Evolutionary conservation across 257 asterid species (phyloP), one percentile per base, ranked within the genome.

Genomic region (Penstemon eatonii): DNA sequence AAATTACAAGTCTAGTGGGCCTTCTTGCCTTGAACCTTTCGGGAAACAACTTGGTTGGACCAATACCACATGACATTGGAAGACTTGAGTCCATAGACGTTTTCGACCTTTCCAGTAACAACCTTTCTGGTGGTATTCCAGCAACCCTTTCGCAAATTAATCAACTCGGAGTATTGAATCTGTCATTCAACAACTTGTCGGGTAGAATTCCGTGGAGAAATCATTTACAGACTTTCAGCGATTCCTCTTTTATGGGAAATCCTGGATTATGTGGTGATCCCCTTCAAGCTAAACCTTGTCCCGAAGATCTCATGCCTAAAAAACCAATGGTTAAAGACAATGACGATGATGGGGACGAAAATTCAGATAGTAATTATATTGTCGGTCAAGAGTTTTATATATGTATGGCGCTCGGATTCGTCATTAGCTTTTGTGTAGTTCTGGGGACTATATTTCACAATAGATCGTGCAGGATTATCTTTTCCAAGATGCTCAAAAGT

Each of bases 101-200:
- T 55, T 74, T 81, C 0, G 83, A 77, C 67, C 71, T 78, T 3
- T 75, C 76, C 4, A 18, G 1, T 56, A 78, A 81, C 41, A 38
- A 61, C 33, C 78, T 78, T 36, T 75, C 77, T 11, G 81, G 86
- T 3, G 6, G 36, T 41, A 81, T 81, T 56, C 79, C 83, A 0
- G 0, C 7, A 6, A 18, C 68, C 39, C 64, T 78, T 39, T 66
- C 75, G 8, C 66, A 64, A 13, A 8, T 78, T 40, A 61, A 56
- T 47, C 61, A 56, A 18, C 65, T 78, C 12, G 81, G 75, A 3
- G 60, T 78, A 5, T 40, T 81, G 72, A 63, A 81, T 62, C 75
- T 78, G 78, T 78, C 83, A 0, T 69, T 53, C 65, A 81, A 81
- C 45, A 67, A 67, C 53, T 60, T 77, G 45, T 66, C 74, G 0